Base-by-base conservation (phyloP, 2,329 filamentous ascomycete genomes). In the Aspergillus sp. region DNA sequence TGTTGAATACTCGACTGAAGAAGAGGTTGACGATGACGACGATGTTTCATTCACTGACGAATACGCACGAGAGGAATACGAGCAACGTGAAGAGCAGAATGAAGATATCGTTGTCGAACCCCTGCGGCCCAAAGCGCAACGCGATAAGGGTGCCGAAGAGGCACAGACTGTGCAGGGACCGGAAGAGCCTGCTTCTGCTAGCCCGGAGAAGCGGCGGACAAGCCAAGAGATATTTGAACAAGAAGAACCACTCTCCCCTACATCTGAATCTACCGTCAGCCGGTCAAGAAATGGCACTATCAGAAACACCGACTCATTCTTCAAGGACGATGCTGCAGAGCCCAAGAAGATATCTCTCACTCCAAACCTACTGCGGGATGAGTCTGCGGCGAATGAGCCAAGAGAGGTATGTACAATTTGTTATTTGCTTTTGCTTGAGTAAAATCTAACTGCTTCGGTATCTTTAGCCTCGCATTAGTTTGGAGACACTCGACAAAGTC, bases 281-380 rank as follows among this genome's bases (percentile, higher is more conserved):
- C 73, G 88, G 70, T 92, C 91, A 36, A 86, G 89, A 62, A 96
- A 96, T 66, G 92, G 92, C 42, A 93, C 90, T 20, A 84, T 96
- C 44, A 85, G 93, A 62, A 96, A 96, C 71, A 93, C 91, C 4
- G 93, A 98, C 75, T 96, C 93, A 1, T 97, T 98, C 80, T 97
- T 97, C 81, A 96, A 92, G 74, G 95, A 98, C 69, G 93, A 99
- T 69, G 91, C 86, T 32, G 89, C 91, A 38, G 95, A 98, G 74
- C 97, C 95, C 3, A 92, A 96, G 75, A 98, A 98, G 78, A 98
- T 99, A 64, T 96, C 93, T 0, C 83, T 99, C 44, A 99, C 95
- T 3, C 95, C 95, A 1, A 96, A 96, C 65, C 78, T 99, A 53
- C 79, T 98, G 41, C 87, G 93, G 42, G 93, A 98, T 64, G 93